These are phyloP conservation scores for Trichoderma lentiforme DNA, from an alignment of 2,329 filamentous ascomycete genomes.

Conservation along the genomic window DNA sequence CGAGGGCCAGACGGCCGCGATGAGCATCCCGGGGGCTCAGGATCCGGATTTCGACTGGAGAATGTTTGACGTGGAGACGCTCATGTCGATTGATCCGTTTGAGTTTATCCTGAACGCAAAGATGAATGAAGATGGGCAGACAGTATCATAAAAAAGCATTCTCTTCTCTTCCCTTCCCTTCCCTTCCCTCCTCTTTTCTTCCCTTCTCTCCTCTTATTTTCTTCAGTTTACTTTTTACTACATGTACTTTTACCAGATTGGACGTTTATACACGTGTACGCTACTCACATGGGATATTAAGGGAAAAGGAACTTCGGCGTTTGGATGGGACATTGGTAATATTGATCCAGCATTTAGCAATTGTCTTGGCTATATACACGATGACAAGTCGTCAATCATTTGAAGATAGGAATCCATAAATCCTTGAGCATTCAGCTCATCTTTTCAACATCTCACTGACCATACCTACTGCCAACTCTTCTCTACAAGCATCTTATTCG, in stretches of 20 bases:
- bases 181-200: no score
- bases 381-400: not conserved
- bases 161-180: not conserved
- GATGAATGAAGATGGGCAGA: conserved; percentile 4
- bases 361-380: not conserved
- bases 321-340: no score
- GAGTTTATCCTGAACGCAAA: conserved; percentile 6
- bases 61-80: conserved; percentile 14
- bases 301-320: no score
- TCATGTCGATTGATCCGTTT: conserved; percentile 13
- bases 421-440: not conserved
- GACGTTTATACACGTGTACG: not conserved
- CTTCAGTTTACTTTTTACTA: not conserved
- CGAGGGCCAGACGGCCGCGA: not conserved
- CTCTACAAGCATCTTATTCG: not conserved
- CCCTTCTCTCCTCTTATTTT: no score
- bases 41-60: conserved; percentile 11
- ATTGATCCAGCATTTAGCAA: not conserved
- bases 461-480: not conserved
- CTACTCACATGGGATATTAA: not conserved
- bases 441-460: not conserved
- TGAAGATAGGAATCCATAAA: not conserved
- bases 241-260: not conserved
- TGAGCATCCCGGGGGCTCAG: conserved; percentile 4
- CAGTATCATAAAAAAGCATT: not conserved